Conservation (phyloP, 768 basidiomycete species). For the Rhodosporidiobolus sp. region DNA sequence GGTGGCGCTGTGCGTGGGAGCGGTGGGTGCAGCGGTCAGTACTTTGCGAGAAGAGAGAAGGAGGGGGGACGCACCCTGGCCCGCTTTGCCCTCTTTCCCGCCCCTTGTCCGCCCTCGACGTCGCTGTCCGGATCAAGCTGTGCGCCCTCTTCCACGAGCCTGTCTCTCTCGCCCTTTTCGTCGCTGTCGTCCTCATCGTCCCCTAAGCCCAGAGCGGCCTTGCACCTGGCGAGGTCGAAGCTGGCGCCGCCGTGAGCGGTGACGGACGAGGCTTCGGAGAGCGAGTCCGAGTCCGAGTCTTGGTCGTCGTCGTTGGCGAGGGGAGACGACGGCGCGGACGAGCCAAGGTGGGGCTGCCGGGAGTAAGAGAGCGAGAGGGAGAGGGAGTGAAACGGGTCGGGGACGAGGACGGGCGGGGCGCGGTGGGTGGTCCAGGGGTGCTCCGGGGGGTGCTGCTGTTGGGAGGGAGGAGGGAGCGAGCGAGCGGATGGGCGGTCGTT, state of each 20-base stretch:
- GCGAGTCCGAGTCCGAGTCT: background rate
- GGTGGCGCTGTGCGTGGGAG: background rate
- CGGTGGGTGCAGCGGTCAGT: too few species aligned
- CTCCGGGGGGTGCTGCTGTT: background rate
- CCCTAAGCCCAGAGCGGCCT: background rate
- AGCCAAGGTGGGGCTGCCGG: background rate
- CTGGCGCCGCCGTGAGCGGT: background rate
- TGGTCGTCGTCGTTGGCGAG: background rate
- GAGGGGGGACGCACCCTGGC: background rate
- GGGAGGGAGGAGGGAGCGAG: background rate
- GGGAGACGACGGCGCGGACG: background rate
- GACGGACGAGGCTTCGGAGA: background rate
- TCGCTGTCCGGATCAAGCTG: background rate
- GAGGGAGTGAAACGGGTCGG: conserved; percentile 7
- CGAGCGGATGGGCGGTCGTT: background rate
- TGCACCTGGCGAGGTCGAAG: background rate
- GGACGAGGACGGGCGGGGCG: background rate
- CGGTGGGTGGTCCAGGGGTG: background rate
- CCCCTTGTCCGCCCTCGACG: background rate
- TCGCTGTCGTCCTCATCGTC: background rate
- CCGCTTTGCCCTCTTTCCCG: background rate
- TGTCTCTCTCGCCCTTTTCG: background rate
- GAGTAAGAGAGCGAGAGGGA: background rate
- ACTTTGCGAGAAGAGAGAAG: too few species aligned
- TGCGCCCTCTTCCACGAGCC: background rate